A percentile compares a stretch with the other conserved stretches of the same genome.
Evolutionary conservation across 306 rosid species (phyloP).

Genomic region (Inga leiocalycina): DNA sequence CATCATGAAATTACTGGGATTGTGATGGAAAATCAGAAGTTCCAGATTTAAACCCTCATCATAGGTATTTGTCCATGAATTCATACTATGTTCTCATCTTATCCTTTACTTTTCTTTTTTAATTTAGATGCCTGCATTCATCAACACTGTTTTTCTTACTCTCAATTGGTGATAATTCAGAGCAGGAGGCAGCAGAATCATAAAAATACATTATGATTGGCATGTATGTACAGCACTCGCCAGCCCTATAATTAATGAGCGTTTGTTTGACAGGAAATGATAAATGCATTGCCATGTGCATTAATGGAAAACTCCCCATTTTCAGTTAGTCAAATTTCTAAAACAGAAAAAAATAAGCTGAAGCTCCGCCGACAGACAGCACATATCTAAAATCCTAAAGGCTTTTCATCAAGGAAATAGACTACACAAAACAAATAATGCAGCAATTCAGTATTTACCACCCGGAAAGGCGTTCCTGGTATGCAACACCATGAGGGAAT

Average conservation of each 20-base stretch:
- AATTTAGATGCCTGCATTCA: neutral
- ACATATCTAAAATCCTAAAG: neutral
- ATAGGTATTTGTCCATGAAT: neutral
- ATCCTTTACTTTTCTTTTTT: slow-evolving; percentile 10
- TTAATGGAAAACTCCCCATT: neutral
- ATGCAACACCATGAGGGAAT: slow-evolving; percentile 84
- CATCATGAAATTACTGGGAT: neutral
- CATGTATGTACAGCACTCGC: slow-evolving; percentile 7
- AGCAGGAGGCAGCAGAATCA: neutral
- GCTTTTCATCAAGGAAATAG: neutral
- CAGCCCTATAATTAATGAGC: slow-evolving; percentile 22
- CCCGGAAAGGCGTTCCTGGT: slow-evolving; percentile 90
- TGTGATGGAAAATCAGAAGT: slow-evolving; percentile 15
- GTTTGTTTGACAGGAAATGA: slow-evolving; percentile 24
- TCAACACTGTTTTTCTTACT: neutral
- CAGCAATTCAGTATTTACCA: slow-evolving; percentile 53
- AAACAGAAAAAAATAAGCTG: slow-evolving; percentile 9
- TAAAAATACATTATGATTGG: slow-evolving; percentile 24
- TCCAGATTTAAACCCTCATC: slow-evolving; percentile 3
- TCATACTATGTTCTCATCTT: neutral
- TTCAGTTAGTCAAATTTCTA: neutral
- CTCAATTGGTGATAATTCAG: neutral
- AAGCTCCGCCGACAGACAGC: slow-evolving; percentile 13
- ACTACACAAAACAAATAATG: slow-evolving; percentile 12
- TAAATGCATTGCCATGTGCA: slow-evolving; percentile 2